Conservation (phyloP, 1,284 basidiomycete genomes). For the Tetrapyrgos nigripes region DNA sequence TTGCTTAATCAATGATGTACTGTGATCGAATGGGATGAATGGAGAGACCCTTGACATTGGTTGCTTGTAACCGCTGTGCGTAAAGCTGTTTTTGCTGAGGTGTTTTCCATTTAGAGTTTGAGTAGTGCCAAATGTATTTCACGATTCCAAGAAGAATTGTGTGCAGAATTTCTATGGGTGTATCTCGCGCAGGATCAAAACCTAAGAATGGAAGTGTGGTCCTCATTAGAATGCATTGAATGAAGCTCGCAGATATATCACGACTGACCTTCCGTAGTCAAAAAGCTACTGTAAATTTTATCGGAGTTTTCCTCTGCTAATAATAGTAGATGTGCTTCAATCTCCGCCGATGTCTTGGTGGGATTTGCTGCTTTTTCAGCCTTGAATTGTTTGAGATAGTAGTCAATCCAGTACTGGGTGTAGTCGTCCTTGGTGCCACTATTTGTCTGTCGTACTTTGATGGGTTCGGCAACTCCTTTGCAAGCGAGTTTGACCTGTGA, state of each 20-base stretch:
- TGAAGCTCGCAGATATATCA: neutral
- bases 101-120: conserved; percentile 4
- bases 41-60: conserved; percentile 22
- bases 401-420: conserved; percentile 37
- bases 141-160: conserved; percentile 40
- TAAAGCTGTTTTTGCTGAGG: neutral
- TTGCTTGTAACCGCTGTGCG: conserved; percentile 16
- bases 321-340: conserved; percentile 20
- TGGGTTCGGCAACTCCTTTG: conserved; percentile 22
- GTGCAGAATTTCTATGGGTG: conserved; percentile 43
- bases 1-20: conserved; percentile 31
- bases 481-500: neutral
- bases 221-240: conserved; percentile 14
- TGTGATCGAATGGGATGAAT: conserved; percentile 24
- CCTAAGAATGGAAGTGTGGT: conserved; percentile 25
- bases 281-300: conserved; percentile 20
- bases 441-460: conserved; percentile 27
- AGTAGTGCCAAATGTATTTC: conserved; percentile 40
- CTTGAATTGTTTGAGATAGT: conserved; percentile 18
- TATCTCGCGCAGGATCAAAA: conserved; percentile 38
- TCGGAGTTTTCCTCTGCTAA: conserved; percentile 21
- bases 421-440: conserved; percentile 37
- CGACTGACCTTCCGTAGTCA: conserved; percentile 14
- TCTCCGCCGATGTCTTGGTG: conserved; percentile 19
- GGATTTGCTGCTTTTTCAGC: conserved; percentile 9